These are phyloP conservation scores for Aspergillus felis DNA, from an alignment of 2,329 filamentous ascomycete species.

Conservation along the genomic window DNA sequence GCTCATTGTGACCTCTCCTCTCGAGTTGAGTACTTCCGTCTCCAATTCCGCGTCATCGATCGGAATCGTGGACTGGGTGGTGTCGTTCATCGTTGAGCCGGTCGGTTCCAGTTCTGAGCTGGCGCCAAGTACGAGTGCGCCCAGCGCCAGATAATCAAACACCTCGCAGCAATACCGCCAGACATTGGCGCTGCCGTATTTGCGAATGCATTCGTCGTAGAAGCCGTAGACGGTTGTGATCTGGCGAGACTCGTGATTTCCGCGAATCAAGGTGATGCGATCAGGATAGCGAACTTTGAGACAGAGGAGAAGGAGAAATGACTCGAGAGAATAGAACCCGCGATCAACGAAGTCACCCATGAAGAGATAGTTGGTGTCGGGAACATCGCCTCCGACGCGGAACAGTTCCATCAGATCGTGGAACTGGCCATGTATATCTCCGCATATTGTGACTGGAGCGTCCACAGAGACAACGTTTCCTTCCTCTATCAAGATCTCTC, in stretches of 20 bases:
- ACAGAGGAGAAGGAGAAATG: conserved; percentile 89
- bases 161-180: conserved; percentile 98
- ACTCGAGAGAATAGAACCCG: conserved; percentile 96
- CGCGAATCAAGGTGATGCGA: conserved; percentile 91
- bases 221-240: conserved; percentile 98
- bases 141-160: conserved; percentile 92
- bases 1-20: conserved; percentile 69
- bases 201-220: conserved; percentile 93
- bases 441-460: conserved; percentile 94
- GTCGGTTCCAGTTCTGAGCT: conserved; percentile 61
- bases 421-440: conserved; percentile 95
- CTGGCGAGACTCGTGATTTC: conserved; percentile 93
- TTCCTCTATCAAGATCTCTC: conserved; percentile 94
- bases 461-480: conserved; percentile 95
- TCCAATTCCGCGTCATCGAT: conserved; percentile 71
- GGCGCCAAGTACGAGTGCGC: conserved; percentile 86
- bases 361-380: conserved; percentile 94
- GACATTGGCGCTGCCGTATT: conserved; percentile 94
- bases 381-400: conserved; percentile 85
- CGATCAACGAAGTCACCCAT: conserved; percentile 99
- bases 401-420: conserved; percentile 97
- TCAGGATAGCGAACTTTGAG: conserved; percentile 97
- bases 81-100: conserved; percentile 42
- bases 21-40: conserved; percentile 86
- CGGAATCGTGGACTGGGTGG: conserved; percentile 50